Evolutionary conservation across 176 grass and related monocot genomes (phyloP), one percentile per base, ranked within the genome.

Genomic region (Pharus latifolius): DNA sequence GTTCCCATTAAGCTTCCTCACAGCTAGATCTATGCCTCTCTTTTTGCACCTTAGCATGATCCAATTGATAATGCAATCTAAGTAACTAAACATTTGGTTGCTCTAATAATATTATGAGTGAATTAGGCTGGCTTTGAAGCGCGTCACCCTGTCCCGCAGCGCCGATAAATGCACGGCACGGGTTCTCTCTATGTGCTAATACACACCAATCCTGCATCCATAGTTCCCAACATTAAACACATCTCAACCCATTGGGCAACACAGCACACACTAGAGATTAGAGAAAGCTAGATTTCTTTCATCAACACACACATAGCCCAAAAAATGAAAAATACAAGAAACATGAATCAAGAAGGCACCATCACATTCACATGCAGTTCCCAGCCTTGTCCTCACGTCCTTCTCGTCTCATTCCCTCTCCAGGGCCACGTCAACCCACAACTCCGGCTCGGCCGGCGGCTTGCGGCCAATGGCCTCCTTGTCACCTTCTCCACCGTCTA

Each of bases 361-460:
- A n/a, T n/a, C n/a, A n/a, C n/a, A n/a, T n/a, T n/a, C n/a, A n/a
- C n/a, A n/a, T n/a, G n/a, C n/a, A n/a, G n/a, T n/a, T n/a, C n/a
- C n/a, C n/a, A n/a, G n/a, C n/a, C n/a, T n/a, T n/a, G n/a, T n/a
- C 63, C 74, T 24, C 88, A 91, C 69, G 75, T 83, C 69, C 79
- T 91, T 8, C 83, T 86, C 15, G 79, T 91, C 17, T 85, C 83
- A 1, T 86, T 65, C 74, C 74, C 88, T 10, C 58, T 78, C 0
- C 83, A 83, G 34, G 83, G 88, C 63, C 88, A 86, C 79, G 70
- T 91, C 51, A 86, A 91, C 52, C 88, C 88, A 19, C 74, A 83
- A 0, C 70, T 86, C 53, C 88, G 79, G 35, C 74, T 91, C 30
- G 88, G 70, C 29, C 1, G 55, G 7, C 79, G 79, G 59, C 70